Evolutionary conservation across 805 yeast genomes (phyloP).

Genomic region (Jamesozyma jinghongensis): DNA sequence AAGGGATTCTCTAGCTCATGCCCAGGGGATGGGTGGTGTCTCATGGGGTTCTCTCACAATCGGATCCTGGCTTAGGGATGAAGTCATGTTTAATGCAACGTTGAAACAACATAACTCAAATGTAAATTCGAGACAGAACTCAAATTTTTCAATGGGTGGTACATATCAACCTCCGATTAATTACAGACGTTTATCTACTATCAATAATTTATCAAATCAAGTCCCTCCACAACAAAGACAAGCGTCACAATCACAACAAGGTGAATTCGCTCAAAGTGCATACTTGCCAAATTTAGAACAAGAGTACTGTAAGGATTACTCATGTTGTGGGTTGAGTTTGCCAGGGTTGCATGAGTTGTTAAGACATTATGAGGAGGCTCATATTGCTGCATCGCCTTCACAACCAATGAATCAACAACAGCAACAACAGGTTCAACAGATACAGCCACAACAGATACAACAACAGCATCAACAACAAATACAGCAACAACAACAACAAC

Average conservation of each 20-base stretch:
- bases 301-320: slow-evolving; percentile 91
- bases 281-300: slow-evolving; percentile 91
- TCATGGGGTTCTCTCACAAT: slow-evolving; percentile 95
- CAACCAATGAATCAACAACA: slow-evolving; percentile 26
- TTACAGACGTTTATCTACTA: slow-evolving; percentile 10
- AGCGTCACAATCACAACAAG: slow-evolving; percentile 8
- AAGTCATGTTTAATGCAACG: slow-evolving; percentile 47
- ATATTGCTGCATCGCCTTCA: slow-evolving; percentile 36
- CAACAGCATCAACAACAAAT: slow-evolving; percentile 4
- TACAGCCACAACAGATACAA: neutral
- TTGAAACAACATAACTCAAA: slow-evolving; percentile 2
- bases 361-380: slow-evolving; percentile 94
- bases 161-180: slow-evolving; percentile 3
- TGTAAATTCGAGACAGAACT: neutral
- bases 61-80: slow-evolving; percentile 94
- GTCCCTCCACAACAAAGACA: neutral
- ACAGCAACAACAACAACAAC: slow-evolving; percentile 2
- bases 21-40: slow-evolving; percentile 96
- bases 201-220: slow-evolving; percentile 3
- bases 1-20: slow-evolving; percentile 87
- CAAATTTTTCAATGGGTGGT: neutral
- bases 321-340: slow-evolving; percentile 86
- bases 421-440: slow-evolving; percentile 35
- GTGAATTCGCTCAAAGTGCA: slow-evolving; percentile 44
- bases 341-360: slow-evolving; percentile 91